Conservation (phyloP, 208 protist species). For the Crithidia brevicula region DNA sequence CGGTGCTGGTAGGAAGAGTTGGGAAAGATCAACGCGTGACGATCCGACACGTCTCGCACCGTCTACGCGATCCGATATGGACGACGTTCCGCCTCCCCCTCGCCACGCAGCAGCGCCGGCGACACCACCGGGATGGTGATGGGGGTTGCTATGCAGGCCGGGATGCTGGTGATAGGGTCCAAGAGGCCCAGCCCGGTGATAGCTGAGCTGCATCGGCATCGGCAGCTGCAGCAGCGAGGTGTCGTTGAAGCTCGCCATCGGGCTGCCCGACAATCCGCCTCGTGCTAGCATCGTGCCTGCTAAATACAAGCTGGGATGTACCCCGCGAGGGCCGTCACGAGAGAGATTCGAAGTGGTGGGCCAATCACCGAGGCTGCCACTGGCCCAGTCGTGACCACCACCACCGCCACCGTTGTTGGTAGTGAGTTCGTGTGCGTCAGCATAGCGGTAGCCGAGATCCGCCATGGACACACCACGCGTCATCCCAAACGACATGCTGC, state of each 20-base stretch:
- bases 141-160: background rate
- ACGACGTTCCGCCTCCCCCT: slow-evolving; percentile 1
- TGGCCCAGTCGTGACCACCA: background rate
- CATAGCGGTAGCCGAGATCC: background rate
- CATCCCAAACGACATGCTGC: background rate
- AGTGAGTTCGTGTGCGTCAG: background rate
- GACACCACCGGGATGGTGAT: background rate
- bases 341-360: no score
- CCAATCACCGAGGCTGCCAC: background rate
- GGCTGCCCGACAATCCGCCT: background rate
- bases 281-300: slow-evolving; percentile 6
- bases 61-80: background rate
- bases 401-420: background rate
- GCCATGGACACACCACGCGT: background rate
- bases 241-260: background rate
- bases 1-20: background rate
- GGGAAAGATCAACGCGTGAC: no score
- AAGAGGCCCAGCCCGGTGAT: background rate
- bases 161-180: no score
- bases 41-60: no score
- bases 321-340: no score
- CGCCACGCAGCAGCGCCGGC: background rate
- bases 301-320: no score
- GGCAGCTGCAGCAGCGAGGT: background rate
- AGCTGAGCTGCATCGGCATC: background rate